Conservation (phyloP, 2,329 filamentous ascomycete species). For the Zymoseptoria brevis region DNA sequence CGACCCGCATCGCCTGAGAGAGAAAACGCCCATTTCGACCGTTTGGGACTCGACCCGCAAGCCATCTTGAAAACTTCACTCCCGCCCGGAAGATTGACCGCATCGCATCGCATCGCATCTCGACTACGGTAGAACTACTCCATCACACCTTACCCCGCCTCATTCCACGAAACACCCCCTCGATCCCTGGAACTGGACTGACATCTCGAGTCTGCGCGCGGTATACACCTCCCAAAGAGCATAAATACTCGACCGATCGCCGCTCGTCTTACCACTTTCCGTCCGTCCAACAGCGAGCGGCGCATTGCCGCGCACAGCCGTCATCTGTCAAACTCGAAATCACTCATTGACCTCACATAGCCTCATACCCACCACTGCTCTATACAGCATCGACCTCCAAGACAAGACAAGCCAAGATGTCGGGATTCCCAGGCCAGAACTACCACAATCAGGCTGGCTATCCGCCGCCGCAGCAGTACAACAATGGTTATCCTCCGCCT, state of each 20-base stretch:
- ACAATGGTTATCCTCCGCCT: conserved; percentile 23
- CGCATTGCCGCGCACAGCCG: background rate
- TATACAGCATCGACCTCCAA: background rate
- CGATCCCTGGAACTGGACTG: background rate
- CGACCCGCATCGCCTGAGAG: background rate
- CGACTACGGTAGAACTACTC: no score
- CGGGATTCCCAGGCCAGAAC: conserved; percentile 26
- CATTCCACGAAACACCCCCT: background rate
- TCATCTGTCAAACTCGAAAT: background rate
- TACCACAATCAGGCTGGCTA: conserved; percentile 26
- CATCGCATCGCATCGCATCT: background rate
- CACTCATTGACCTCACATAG: background rate
- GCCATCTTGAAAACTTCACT: background rate
- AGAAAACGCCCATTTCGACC: background rate
- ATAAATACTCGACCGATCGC: background rate
- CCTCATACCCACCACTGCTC: background rate
- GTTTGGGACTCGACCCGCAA: background rate
- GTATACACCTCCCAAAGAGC: background rate
- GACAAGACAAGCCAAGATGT: conserved; percentile 16
- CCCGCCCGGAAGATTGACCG: background rate
- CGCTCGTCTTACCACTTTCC: background rate
- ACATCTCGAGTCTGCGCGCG: background rate
- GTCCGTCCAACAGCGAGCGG: background rate
- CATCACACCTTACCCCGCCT: background rate
- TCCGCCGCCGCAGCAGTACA: conserved; percentile 19